These are phyloP conservation scores for Crithidia fasciculata DNA, from an alignment of 208 protist species.

Conservation along the genomic window DNA sequence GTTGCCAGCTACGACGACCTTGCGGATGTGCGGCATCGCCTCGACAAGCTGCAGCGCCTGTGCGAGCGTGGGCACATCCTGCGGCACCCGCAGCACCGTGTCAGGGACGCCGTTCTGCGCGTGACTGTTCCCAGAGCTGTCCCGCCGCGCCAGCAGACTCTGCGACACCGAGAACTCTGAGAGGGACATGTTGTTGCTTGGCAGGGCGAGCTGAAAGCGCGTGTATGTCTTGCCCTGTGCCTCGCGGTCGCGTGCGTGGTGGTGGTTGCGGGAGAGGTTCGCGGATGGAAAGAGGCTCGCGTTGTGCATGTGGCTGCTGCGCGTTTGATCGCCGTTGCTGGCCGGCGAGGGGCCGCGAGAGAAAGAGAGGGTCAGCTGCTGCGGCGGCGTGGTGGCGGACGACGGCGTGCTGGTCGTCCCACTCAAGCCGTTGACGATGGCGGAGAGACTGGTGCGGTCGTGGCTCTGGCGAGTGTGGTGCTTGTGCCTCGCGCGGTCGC, in stretches of 20 bases:
- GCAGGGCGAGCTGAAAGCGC: conserved; percentile 41
- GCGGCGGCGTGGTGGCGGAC: conserved; percentile 13
- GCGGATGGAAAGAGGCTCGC: conserved; percentile 34
- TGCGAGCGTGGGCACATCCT: conserved; percentile 58
- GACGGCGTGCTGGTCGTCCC: conserved; percentile 19
- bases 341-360: conserved; percentile 35
- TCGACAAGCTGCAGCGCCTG: conserved; percentile 45
- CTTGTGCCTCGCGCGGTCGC: conserved; percentile 66
- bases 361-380: conserved; percentile 53
- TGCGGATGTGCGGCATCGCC: conserved; percentile 62
- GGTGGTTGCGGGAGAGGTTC: conserved; percentile 16
- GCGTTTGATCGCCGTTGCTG: conserved; percentile 31
- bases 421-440: conserved; percentile 25
- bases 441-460: conserved; percentile 48
- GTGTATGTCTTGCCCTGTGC: conserved; percentile 32
- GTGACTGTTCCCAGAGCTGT: conserved; percentile 6
- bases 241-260: conserved; percentile 20
- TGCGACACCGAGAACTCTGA: conserved; percentile 50
- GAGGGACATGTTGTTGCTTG: conserved; percentile 41
- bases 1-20: conserved; percentile 62
- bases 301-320: conserved; percentile 30
- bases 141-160: conserved; percentile 12
- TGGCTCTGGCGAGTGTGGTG: conserved; percentile 69
- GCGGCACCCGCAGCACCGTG: conserved; percentile 59
- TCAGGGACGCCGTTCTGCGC: conserved; percentile 17